Conservation (phyloP, 495 filamentous ascomycete genomes). For the Talaromyces stipitatus region DNA sequence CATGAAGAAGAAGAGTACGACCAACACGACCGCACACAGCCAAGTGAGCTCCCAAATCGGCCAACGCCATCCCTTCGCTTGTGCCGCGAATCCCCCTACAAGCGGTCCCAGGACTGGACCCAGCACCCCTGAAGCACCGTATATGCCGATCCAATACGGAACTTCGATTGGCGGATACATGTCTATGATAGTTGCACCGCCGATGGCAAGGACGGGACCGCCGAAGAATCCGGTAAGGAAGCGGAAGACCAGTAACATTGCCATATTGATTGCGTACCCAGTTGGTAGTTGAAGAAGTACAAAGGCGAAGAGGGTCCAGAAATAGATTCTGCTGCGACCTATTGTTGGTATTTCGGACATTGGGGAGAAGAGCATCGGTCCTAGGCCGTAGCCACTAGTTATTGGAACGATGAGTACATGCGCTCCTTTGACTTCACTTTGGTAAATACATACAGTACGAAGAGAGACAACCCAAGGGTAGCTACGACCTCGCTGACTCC, state of each 20-base stretch:
- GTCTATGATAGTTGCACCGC: conserved; percentile 24
- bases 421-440: neutral
- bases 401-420: neutral
- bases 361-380: conserved; percentile 42
- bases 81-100: conserved; percentile 30
- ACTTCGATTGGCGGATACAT: conserved; percentile 23
- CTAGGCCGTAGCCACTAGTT: conserved; percentile 28
- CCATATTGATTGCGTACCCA: conserved; percentile 39
- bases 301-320: conserved; percentile 39
- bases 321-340: conserved; percentile 43
- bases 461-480: conserved; percentile 43
- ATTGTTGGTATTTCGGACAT: conserved; percentile 43
- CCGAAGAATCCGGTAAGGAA: conserved; percentile 49
- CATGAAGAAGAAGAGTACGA: conserved; percentile 43
- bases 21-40: conserved; percentile 34
- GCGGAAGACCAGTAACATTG: conserved; percentile 45
- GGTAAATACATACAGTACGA: conserved; percentile 21
- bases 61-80: conserved; percentile 39
- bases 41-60: conserved; percentile 42
- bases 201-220: conserved; percentile 40
- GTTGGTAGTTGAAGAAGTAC: conserved; percentile 43
- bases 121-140: conserved; percentile 24
- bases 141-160: conserved; percentile 28
- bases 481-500: conserved; percentile 38
- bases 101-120: conserved; percentile 38